Percentiles rank a stretch among this genome's conserved stretches.
Evolutionary conservation across 495 filamentous ascomycete genomes (phyloP).

Genomic region (Thermochaetoides thermophila): DNA sequence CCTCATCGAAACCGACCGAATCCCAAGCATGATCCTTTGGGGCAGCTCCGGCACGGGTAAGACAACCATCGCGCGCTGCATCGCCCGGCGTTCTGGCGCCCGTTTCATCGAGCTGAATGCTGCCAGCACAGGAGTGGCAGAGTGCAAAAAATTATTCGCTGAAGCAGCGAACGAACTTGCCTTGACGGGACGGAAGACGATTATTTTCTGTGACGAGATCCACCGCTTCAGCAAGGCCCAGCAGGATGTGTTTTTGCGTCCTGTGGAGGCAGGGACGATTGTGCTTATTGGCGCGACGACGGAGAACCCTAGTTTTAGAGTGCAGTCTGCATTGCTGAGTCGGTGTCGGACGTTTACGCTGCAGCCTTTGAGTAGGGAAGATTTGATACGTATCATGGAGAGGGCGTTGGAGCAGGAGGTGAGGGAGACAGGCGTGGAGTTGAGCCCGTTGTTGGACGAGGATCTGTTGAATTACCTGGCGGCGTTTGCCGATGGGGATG

Average conservation of each 20-base stretch:
- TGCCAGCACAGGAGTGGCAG: constrained; percentile 77
- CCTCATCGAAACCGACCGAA: constrained; percentile 73
- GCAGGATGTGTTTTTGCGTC: constrained; percentile 88
- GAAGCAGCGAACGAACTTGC: constrained; percentile 72
- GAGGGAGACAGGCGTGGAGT: constrained; percentile 9
- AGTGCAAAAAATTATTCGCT: constrained; percentile 83
- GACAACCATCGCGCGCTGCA: constrained; percentile 89
- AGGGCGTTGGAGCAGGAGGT: constrained; percentile 54
- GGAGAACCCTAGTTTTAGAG: constrained; percentile 92
- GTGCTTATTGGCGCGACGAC: constrained; percentile 92
- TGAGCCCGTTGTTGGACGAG: constrained; percentile 51
- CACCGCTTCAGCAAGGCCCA: constrained; percentile 87
- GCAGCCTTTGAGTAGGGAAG: constrained; percentile 50
- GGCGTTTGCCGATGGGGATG: constrained; percentile 80
- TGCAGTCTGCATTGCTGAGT: constrained; percentile 76
- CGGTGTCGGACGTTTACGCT: constrained; percentile 85
- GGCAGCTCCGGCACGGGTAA: constrained; percentile 86
- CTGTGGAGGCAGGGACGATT: constrained; percentile 81
- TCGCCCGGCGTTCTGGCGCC: constrained; percentile 64
- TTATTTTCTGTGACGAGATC: constrained; percentile 96
- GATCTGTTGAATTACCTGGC: constrained; percentile 70
- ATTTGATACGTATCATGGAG: constrained; percentile 55
- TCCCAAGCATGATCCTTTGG: constrained; percentile 95
- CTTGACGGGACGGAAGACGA: constrained; percentile 78
- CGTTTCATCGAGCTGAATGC: constrained; percentile 95